phyloP scores from a whole-genome alignment of 495 filamentous ascomycete species.

The Thozetella sp. region DNA sequence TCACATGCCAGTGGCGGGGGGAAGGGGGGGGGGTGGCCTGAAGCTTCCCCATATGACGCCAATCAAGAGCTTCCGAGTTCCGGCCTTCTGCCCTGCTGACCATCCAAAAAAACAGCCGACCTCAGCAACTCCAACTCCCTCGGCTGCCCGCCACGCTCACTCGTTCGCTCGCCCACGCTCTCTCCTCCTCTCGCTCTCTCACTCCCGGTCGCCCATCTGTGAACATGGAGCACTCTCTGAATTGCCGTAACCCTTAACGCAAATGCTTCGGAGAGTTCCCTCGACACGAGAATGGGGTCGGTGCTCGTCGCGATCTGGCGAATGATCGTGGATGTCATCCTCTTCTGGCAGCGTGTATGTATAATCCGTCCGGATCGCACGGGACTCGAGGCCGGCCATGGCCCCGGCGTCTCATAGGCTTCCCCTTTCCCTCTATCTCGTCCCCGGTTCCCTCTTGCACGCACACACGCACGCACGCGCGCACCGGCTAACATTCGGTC shows the following conservation, averaged over 20 bases:
- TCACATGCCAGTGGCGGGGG: background rate
- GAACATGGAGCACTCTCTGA: background rate
- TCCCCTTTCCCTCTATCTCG: background rate
- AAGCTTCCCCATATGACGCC: conserved; percentile 1
- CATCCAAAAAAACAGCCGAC: no score
- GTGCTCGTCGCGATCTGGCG: conserved; percentile 49
- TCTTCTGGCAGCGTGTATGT: conserved; percentile 67
- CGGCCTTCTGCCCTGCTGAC: background rate
- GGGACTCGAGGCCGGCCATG: background rate
- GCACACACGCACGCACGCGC: conserved; percentile 9
- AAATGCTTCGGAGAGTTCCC: background rate
- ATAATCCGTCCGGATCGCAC: background rate
- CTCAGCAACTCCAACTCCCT: no score
- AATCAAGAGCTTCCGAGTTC: background rate
- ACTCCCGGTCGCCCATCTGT: background rate
- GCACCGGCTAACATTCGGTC: conserved; percentile 49
- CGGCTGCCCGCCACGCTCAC: no score
- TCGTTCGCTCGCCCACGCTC: no score
- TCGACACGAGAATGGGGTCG: conserved; percentile 26
- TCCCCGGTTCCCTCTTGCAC: conserved; percentile 12
- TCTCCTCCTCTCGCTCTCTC: no score
- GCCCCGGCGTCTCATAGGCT: no score
- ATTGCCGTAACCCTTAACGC: background rate
- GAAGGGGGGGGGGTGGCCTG: background rate
- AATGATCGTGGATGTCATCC: conserved; percentile 62